A percentile compares a stretch with the other conserved stretches of the same genome.
These are phyloP conservation scores for Hypericum perforatum DNA, from an alignment of 345 rosid genomes.

Conservation along the genomic window DNA sequence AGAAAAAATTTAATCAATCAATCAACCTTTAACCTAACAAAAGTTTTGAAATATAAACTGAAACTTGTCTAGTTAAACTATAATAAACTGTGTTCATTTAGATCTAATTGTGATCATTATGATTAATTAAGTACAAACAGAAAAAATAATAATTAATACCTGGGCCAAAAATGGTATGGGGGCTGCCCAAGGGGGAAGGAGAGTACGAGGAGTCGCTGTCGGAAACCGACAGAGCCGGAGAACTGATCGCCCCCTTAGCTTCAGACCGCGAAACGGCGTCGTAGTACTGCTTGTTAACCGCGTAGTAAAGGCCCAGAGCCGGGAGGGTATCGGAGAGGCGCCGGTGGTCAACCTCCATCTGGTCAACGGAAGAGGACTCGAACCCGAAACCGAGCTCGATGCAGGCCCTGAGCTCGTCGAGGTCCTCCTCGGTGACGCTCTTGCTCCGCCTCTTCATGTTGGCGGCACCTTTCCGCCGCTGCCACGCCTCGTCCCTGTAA, in stretches of 20 bases:
- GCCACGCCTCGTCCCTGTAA: conserved; percentile 81
- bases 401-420: conserved; percentile 88
- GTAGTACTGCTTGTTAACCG: conserved; percentile 66
- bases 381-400: conserved; percentile 82
- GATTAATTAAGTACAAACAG: neutral
- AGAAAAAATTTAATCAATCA: no score
- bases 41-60: no score
- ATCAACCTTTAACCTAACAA: no score
- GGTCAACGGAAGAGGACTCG: conserved; percentile 32
- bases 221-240: conserved; percentile 35
- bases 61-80: no score
- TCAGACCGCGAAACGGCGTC: conserved; percentile 29
- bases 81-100: no score
- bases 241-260: neutral
- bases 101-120: no score
- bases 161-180: conserved; percentile 41
- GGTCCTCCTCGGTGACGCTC: conserved; percentile 86
- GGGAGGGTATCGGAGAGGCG: conserved; percentile 77
- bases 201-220: conserved; percentile 29
- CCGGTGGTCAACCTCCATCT: conserved; percentile 33
- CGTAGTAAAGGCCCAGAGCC: conserved; percentile 66
- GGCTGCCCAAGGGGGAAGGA: conserved; percentile 44
- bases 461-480: conserved; percentile 45
- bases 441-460: conserved; percentile 39
- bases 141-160: conserved; percentile 14